These are phyloP conservation scores for Dactylonectria macrodidyma DNA, from an alignment of 2,329 filamentous ascomycete genomes.

Conservation along the genomic window DNA sequence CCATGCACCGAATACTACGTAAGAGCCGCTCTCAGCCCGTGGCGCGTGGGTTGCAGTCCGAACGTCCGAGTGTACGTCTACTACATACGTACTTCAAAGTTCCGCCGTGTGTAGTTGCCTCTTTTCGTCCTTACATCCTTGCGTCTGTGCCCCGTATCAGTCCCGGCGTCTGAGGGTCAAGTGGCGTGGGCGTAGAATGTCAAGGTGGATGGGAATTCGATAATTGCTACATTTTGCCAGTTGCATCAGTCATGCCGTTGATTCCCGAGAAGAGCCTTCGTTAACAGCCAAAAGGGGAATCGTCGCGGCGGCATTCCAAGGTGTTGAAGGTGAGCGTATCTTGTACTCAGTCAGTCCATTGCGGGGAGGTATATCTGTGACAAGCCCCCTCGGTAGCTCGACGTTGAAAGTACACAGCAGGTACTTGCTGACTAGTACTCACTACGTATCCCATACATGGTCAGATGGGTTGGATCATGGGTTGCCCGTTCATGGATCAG, in stretches of 20 bases:
- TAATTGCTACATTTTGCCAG: constrained; percentile 20
- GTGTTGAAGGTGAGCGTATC: neutral
- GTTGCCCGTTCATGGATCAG: neutral
- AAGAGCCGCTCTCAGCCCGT: neutral
- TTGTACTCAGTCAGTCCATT: neutral
- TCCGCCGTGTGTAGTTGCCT: too few relatives aligned
- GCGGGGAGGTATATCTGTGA: too few relatives aligned
- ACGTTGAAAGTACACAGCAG: too few relatives aligned
- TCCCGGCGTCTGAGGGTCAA: neutral
- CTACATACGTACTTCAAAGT: too few relatives aligned
- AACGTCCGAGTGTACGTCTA: neutral
- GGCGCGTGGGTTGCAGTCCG: neutral
- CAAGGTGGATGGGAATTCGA: neutral
- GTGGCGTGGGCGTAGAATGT: neutral
- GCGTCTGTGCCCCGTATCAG: neutral
- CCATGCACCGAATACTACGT: neutral
- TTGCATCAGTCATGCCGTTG: constrained; percentile 4
- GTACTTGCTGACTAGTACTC: too few relatives aligned
- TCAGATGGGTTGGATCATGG: neutral
- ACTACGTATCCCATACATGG: too few relatives aligned
- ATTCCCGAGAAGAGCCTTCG: constrained; percentile 1
- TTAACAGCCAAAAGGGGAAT: constrained; percentile 6
- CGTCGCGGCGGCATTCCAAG: neutral
- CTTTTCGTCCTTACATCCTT: too few relatives aligned
- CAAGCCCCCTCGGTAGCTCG: too few relatives aligned